Evolutionary conservation across 352 stramenopile species (phyloP), one percentile per base, ranked within the genome.

Genomic region (Globisporangium abappressorium): DNA sequence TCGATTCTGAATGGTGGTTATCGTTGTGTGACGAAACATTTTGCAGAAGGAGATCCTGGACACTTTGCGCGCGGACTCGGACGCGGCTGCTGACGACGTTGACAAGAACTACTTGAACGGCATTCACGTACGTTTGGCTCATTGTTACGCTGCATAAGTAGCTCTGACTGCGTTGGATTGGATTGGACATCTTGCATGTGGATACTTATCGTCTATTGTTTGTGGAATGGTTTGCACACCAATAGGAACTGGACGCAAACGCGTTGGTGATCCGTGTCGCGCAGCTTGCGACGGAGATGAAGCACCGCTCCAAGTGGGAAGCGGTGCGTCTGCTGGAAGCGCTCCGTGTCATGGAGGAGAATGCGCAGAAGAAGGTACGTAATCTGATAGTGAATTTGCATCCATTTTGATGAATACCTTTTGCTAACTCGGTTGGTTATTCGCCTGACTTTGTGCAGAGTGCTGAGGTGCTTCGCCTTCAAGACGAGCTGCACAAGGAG

Each of bases 301-400:
- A 94, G 82, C 83, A 94, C 73, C 86, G 86, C 22, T 89, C 86
- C 20, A 92, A 94, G 70, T 94, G 86, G 86, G 86, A 94, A 69
- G 84, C 86, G 33, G 81, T 91, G 53, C 82, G 84, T 51, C 64
- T 94, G 46, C 61, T 92, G 26, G 86, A 94, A 62, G 85, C 86
- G 20, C 69, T 94, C 57, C 80, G 80, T 9, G 82, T 81, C 62
- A 93, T 94, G 85, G 84, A 94, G 66, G 80, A 91, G 59, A 83
- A 92, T 53, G 74, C 84, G 1, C 82, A 92, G 68, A 89, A 84
- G 68, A 91, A 93, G 77, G 77, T 81, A n/a, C 24, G 58, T 6
- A 26, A 5, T 30, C 0, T 11, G 5, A 57, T 61, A 15, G n/a
- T 53, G 11, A 15, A 22, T 1, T 20, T 30, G 7, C 0, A n/a